Evolutionary conservation across 257 asterid genomes (phyloP), one percentile per base, ranked within the genome.

Genomic region (Nicotiana noctiflora): DNA sequence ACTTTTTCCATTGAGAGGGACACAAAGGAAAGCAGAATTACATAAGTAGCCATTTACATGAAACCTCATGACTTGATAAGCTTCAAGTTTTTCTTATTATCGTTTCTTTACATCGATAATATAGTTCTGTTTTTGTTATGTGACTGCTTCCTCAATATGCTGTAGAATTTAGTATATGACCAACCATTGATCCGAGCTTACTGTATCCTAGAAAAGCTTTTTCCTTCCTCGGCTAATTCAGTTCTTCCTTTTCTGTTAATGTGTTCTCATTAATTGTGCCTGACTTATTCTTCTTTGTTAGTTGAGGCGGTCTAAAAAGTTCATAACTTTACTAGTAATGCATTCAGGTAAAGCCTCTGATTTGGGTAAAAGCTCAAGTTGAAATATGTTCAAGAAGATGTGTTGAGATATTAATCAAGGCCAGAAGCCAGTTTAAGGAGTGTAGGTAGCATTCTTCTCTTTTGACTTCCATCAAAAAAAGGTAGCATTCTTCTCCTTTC

Each of bases 321-420:
- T 72, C 40, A 72, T 46, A 72, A 72, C 78, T 46, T 72, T 9
- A 44, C 67, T 60, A 18, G 56, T 72, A 72, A 46, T 83, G 75
- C 82, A 83, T 86, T 82, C 91, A 96, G 99, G 99, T 94, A 67
- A 96, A 96, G 91, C 98, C 98, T 76, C 87, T 95, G 75, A 90
- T 95, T 81, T 95, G 98, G 97, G 97, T 95, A 15, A 98, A 95
- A 92, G 98, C 98, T 82, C 98, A 91, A 86, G 91, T 95, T 52
- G 98, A 95, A 85, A 90, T 90, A 78, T 97, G 93, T 86, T 95
- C 98, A 49, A 89, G 93, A 89, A 93, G 98, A 77, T 98, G 98
- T 32, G 89, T 93, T 67, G 98, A 93, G 79, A 87, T 95, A 77
- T 90, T 84, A 84, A 92, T 95, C 59, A 93, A 93, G 88, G 94